phyloP scores from a whole-genome alignment of 805 yeast genomes.

The Isabelozyma rhagii region DNA sequence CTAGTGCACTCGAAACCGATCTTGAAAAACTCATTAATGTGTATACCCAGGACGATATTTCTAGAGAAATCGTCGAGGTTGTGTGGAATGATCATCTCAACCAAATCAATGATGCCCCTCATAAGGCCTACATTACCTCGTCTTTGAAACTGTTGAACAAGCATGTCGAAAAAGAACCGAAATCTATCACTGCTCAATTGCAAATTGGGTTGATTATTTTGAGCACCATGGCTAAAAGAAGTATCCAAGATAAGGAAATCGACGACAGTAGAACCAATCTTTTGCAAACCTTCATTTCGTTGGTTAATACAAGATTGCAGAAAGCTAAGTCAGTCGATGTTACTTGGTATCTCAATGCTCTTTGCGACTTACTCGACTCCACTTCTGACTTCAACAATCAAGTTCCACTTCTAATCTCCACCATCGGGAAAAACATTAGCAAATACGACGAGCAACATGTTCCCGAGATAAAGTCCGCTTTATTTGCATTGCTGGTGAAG shows the following conservation, averaged over 20 bases:
- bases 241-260: neutral
- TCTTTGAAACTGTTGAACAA: constrained; percentile 11
- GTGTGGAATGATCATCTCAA: constrained; percentile 41
- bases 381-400: neutral
- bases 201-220: neutral
- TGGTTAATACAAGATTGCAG: neutral
- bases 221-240: neutral
- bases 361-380: neutral
- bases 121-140: constrained; percentile 16
- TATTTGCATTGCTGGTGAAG: constrained; percentile 24
- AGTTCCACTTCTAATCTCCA: neutral
- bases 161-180: constrained; percentile 2
- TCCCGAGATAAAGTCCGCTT: constrained; percentile 12
- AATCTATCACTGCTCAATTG: neutral
- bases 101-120: constrained; percentile 30
- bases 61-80: constrained; percentile 24
- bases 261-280: neutral
- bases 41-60: constrained; percentile 4
- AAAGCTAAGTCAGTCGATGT: neutral
- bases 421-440: neutral
- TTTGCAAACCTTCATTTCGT: neutral
- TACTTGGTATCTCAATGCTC: neutral
- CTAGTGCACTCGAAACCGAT: constrained; percentile 49
- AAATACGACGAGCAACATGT: neutral
- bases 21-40: constrained; percentile 16